A percentile compares a stretch with the other conserved stretches of the same genome.
Conservation (phyloP, 768 basidiomycete genomes). For the Russula earlei region DNA sequence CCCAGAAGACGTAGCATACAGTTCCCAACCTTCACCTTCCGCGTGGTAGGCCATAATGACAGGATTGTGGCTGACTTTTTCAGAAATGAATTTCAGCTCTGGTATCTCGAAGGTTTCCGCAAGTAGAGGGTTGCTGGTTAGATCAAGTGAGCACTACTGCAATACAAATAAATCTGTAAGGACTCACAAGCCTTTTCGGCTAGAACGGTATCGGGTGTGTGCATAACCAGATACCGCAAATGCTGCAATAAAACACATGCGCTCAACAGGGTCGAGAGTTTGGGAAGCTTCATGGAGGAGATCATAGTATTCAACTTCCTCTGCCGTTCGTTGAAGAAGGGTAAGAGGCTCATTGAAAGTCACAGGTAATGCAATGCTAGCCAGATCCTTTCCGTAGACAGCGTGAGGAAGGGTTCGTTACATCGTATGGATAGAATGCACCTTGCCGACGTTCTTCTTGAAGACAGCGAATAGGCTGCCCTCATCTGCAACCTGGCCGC, state of each 20-base stretch:
- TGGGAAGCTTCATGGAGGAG: conserved; percentile 59
- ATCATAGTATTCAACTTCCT: conserved; percentile 72
- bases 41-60: conserved; percentile 81
- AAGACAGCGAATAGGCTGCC: conserved; percentile 74
- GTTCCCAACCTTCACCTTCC: conserved; percentile 67
- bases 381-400: conserved; percentile 49
- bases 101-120: conserved; percentile 81
- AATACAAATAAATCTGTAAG: not conserved
- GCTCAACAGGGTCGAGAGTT: conserved; percentile 48
- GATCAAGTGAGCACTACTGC: not conserved
- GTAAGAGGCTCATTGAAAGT: conserved; percentile 86
- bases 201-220: conserved; percentile 68
- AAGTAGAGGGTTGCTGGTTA: conserved; percentile 70
- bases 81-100: conserved; percentile 74
- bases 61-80: conserved; percentile 83
- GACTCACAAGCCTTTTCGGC: conserved; percentile 81
- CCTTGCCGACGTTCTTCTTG: conserved; percentile 87
- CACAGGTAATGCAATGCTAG: conserved; percentile 77
- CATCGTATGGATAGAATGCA: conserved; percentile 24
- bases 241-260: conserved; percentile 69
- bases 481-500: conserved; percentile 57
- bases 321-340: conserved; percentile 70
- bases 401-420: not conserved
- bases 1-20: conserved; percentile 67
- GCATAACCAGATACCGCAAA: conserved; percentile 82